phyloP scores from a whole-genome alignment of 2,329 filamentous ascomycete species.

The Colletotrichum shisoi region DNA sequence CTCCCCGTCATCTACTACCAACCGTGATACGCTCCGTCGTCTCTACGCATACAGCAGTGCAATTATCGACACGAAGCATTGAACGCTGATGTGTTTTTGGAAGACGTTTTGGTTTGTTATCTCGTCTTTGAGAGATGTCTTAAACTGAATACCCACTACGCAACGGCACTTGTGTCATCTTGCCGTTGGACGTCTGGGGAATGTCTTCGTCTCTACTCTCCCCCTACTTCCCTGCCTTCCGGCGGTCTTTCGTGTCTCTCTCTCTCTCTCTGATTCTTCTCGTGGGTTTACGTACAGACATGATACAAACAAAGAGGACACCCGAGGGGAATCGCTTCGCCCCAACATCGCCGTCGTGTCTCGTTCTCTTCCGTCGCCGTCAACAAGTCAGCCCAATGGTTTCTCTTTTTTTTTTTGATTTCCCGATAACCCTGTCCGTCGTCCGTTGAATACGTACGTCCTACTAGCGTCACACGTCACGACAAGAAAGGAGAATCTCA shows the following conservation, averaged over 20 bases:
- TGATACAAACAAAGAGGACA: slow-evolving; percentile 39
- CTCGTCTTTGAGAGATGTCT: no score
- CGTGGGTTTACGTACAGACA: slow-evolving; percentile 38
- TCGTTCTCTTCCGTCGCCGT: slow-evolving; percentile 10
- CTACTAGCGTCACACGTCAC: slow-evolving; percentile 35
- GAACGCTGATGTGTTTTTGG: no score
- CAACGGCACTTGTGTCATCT: not conserved
- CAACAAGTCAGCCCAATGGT: slow-evolving; percentile 22
- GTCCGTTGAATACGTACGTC: slow-evolving; percentile 9
- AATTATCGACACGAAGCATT: no score
- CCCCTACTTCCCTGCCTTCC: not conserved
- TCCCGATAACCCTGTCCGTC: slow-evolving; percentile 8
- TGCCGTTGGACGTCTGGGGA: not conserved
- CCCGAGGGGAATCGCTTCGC: slow-evolving; percentile 32
- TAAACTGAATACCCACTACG: no score
- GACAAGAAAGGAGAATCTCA: slow-evolving; percentile 9
- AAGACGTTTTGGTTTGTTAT: no score
- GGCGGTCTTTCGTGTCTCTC: no score
- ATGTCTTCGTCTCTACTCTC: not conserved
- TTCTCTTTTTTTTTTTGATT: slow-evolving; percentile 20
- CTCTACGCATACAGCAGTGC: no score
- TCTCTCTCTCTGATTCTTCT: slow-evolving; percentile 5
- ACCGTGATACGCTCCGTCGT: not conserved
- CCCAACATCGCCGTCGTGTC: slow-evolving; percentile 29
- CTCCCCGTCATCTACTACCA: not conserved